These are phyloP conservation scores for Leptographium wingfieldii DNA, from an alignment of 2,329 filamentous ascomycete genomes.

Conservation along the genomic window DNA sequence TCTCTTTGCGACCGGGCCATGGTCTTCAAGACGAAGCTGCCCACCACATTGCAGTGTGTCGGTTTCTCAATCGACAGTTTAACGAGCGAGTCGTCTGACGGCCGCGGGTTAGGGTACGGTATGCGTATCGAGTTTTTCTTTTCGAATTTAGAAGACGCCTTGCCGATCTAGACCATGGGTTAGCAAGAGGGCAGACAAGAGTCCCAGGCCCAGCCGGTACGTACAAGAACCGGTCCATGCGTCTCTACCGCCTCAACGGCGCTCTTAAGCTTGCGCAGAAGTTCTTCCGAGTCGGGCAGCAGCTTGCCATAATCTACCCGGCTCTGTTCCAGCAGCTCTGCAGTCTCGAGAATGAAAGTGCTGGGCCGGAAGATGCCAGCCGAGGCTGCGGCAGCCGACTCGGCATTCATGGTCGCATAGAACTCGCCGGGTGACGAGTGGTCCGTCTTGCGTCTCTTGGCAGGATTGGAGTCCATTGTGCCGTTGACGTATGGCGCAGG, in stretches of 20 bases:
- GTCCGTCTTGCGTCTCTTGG: conserved; percentile 22
- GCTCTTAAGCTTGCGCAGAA: conserved; percentile 39
- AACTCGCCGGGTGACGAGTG: conserved; percentile 10
- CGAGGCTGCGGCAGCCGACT: conserved; percentile 16
- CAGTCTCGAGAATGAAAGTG: conserved; percentile 45
- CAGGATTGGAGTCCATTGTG: conserved; percentile 19
- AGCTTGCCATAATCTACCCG: conserved; percentile 37
- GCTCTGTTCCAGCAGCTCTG: conserved; percentile 44
- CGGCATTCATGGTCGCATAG: conserved; percentile 9
- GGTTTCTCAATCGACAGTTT: conserved; percentile 70
- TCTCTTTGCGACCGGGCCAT: conserved; percentile 50
- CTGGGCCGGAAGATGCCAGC: conserved; percentile 26
- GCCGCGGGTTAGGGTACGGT: conserved; percentile 74
- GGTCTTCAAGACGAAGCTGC: conserved; percentile 70
- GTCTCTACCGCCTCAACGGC: conserved; percentile 37
- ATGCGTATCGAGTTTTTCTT: conserved; percentile 57
- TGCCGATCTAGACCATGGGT: conserved; percentile 38
- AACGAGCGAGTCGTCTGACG: conserved; percentile 64
- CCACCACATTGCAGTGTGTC: conserved; percentile 70
- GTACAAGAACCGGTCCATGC: conserved; percentile 37
- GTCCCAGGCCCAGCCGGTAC: conserved; percentile 14
- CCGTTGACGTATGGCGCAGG: not conserved
- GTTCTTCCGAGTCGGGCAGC: conserved; percentile 34
- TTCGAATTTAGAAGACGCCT: conserved; percentile 56
- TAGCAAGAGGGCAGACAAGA: not conserved